These are phyloP conservation scores for Colletotrichum sp. DNA, from an alignment of 2,329 filamentous ascomycete species.

Conservation along the genomic window DNA sequence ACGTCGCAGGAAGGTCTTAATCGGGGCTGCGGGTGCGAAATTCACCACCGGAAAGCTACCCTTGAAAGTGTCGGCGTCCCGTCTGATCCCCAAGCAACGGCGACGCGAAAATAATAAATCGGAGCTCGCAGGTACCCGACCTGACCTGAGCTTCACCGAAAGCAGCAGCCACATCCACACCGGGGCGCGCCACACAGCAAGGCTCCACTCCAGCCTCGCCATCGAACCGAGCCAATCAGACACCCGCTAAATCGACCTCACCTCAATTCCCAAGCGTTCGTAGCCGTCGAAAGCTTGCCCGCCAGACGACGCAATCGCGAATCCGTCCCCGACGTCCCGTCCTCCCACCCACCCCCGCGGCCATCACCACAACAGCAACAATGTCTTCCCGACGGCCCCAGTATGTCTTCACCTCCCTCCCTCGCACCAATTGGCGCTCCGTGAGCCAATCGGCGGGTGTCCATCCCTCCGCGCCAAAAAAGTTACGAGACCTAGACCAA, in stretches of 20 bases:
- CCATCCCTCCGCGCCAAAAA: not conserved
- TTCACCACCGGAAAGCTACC: not conserved
- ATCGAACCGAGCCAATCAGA: constrained; percentile 39
- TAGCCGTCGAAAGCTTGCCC: constrained; percentile 16
- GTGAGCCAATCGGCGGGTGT: not conserved
- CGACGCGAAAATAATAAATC: constrained; percentile 24
- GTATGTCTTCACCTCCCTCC: constrained; percentile 34
- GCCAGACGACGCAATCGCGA: constrained; percentile 19
- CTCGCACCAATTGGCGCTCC: not conserved
- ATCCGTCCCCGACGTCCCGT: constrained; percentile 24
- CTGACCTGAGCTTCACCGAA: constrained; percentile 16
- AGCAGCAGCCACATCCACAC: constrained; percentile 12
- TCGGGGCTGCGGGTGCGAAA: not conserved
- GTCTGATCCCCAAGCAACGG: not conserved
- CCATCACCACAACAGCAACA: constrained; percentile 27
- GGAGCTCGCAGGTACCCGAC: constrained; percentile 14
- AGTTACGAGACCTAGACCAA: not conserved
- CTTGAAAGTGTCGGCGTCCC: not conserved
- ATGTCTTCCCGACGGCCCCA: constrained; percentile 48
- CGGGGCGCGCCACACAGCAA: not conserved
- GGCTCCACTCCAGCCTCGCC: constrained; percentile 32
- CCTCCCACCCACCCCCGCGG: not conserved
- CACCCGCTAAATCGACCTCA: constrained; percentile 43
- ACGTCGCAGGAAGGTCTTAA: not conserved
- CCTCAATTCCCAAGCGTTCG: constrained; percentile 33